Conservation (phyloP, 2,329 filamentous ascomycete genomes). For the Dactylonectria macrodidyma region DNA sequence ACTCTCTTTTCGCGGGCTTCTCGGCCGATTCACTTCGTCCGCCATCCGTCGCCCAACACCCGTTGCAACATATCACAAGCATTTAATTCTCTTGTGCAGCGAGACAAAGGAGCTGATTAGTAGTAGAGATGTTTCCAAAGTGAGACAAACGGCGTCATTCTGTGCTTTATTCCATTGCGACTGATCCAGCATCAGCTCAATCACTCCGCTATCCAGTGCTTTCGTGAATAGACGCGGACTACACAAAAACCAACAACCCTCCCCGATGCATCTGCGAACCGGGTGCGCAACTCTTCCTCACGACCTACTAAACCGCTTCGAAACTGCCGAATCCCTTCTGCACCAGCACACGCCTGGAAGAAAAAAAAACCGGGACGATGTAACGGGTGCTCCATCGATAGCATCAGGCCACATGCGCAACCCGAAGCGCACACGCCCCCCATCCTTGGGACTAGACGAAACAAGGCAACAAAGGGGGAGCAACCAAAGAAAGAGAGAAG, state of each 20-base stretch:
- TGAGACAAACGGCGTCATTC: background rate
- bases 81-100: background rate
- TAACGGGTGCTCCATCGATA: slow-evolving; percentile 25
- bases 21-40: slow-evolving; percentile 19
- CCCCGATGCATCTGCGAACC: background rate
- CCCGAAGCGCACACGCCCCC: slow-evolving; percentile 20
- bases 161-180: background rate
- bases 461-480: background rate
- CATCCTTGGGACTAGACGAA: background rate
- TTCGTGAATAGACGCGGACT: background rate
- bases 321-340: background rate
- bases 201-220: background rate
- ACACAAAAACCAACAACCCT: background rate
- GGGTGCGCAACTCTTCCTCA: background rate
- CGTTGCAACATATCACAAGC: slow-evolving; percentile 1
- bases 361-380: slow-evolving; percentile 10
- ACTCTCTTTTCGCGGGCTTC: background rate
- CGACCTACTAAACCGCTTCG: background rate
- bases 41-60: background rate
- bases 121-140: background rate
- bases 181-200: background rate
- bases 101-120: background rate
- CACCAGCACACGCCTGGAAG: background rate
- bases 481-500: background rate
- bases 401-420: slow-evolving; percentile 8